phyloP scores from a whole-genome alignment of 306 rosid genomes.

The Hippophae tibetana region DNA sequence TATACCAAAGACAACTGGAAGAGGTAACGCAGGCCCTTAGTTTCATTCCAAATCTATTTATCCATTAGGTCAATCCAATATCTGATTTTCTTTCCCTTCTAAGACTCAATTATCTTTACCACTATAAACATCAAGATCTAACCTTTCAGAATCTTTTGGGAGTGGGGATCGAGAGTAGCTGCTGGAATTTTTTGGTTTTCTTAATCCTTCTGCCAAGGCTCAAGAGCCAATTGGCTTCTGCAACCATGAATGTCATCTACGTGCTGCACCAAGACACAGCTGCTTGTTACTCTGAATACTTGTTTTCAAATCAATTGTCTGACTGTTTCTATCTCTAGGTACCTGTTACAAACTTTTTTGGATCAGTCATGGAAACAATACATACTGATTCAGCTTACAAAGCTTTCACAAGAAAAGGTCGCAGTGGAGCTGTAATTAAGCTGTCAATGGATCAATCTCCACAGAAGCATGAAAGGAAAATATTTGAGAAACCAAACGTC shows the following conservation, averaged over 20 bases:
- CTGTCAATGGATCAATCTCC: conserved; percentile 23
- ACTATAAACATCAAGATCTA: no score
- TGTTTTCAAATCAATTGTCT: background rate
- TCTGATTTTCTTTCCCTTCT: background rate
- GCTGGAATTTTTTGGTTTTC: conserved; percentile 60
- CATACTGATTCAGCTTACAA: conserved; percentile 85
- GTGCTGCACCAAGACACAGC: conserved; percentile 21
- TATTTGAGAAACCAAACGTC: conserved; percentile 24
- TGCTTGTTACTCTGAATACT: background rate
- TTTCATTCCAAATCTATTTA: conserved; percentile 14
- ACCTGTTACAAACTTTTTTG: conserved; percentile 91
- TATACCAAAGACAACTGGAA: conserved; percentile 63
- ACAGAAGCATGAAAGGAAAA: conserved; percentile 24
- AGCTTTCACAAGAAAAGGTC: conserved; percentile 21
- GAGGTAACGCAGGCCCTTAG: conserved; percentile 39
- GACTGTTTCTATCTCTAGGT: conserved; percentile 33
- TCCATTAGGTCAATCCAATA: background rate
- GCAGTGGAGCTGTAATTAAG: conserved; percentile 14
- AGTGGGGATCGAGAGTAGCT: no score
- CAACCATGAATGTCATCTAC: no score
- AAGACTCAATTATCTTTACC: background rate
- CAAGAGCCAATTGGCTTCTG: conserved; percentile 33
- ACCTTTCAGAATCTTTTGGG: no score
- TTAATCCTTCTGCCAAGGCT: conserved; percentile 26
- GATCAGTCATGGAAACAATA: conserved; percentile 86